phyloP scores from a whole-genome alignment of 1,284 basidiomycete species.

The Microstroma glucosiphilum region DNA sequence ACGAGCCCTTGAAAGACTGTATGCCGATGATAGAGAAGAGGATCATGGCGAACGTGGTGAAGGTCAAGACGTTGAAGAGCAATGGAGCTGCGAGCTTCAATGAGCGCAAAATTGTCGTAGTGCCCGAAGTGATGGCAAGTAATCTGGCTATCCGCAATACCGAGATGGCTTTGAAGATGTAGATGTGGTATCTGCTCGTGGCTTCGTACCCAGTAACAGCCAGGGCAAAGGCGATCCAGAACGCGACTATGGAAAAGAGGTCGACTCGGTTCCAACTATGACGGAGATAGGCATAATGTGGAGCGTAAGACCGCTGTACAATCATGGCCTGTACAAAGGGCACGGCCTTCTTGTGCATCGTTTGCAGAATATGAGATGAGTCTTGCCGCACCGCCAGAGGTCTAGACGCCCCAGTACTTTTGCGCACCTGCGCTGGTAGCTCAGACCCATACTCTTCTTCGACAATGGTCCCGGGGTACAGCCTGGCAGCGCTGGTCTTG shows the following conservation, averaged over 20 bases:
- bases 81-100: constrained; percentile 84
- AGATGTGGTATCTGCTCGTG: constrained; percentile 64
- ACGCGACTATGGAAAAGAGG: constrained; percentile 71
- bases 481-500: not conserved
- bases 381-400: not conserved
- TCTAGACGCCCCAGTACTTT: too few species aligned
- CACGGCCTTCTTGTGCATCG: constrained; percentile 33
- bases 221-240: constrained; percentile 71
- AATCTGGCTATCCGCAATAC: constrained; percentile 78
- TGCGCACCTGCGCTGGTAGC: too few species aligned
- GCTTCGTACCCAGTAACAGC: constrained; percentile 65
- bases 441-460: not conserved
- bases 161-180: constrained; percentile 81
- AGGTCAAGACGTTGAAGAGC: constrained; percentile 79
- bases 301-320: constrained; percentile 49
- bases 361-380: constrained; percentile 13
- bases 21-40: constrained; percentile 63
- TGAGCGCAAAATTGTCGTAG: constrained; percentile 86
- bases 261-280: constrained; percentile 93
- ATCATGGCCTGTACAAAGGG: constrained; percentile 56
- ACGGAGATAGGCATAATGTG: constrained; percentile 64
- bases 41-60: constrained; percentile 81
- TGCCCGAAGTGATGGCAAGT: constrained; percentile 82
- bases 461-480: not conserved
- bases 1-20: constrained; percentile 48